Conservation (phyloP, 2,329 filamentous ascomycete species). For the Colletotrichum orbiculare region DNA sequence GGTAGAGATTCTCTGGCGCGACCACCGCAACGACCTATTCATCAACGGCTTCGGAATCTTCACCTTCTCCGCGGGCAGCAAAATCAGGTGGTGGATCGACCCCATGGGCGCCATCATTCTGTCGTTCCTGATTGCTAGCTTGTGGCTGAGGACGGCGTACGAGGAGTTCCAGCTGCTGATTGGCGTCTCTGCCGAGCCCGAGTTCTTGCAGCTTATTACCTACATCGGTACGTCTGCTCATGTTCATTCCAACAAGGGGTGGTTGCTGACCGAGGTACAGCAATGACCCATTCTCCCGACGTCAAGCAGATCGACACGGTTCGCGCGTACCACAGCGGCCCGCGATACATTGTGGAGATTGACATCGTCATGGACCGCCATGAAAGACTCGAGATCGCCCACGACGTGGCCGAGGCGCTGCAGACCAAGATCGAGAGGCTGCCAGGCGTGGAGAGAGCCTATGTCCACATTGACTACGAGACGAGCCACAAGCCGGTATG, state of each 20-base stretch:
- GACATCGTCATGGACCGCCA: conserved; percentile 92
- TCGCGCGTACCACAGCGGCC: conserved; percentile 89
- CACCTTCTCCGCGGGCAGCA: conserved; percentile 89
- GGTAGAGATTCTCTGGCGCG: conserved; percentile 92
- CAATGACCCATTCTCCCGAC: conserved; percentile 84
- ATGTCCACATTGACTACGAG: conserved; percentile 98
- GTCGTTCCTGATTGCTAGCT: conserved; percentile 78
- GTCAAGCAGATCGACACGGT: conserved; percentile 95
- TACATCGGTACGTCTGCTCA: conserved; percentile 73
- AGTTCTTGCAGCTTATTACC: conserved; percentile 92
- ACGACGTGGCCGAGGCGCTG: conserved; percentile 93
- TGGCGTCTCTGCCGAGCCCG: conserved; percentile 85
- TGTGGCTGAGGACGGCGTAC: conserved; percentile 90
- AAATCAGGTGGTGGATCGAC: conserved; percentile 94
- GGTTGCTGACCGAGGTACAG: not conserved
- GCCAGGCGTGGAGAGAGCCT: conserved; percentile 91
- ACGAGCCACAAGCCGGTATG: conserved; percentile 86
- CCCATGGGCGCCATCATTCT: conserved; percentile 89
- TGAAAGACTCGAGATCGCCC: conserved; percentile 79
- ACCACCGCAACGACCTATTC: conserved; percentile 96
- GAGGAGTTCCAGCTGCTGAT: conserved; percentile 91
- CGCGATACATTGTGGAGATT: conserved; percentile 91
- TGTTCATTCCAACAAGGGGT: too few species aligned
- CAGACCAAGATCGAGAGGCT: conserved; percentile 94
- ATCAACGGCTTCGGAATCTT: conserved; percentile 95